Base-by-base conservation (phyloP, 129 eudicot species). In the Artemisia annua region DNA sequence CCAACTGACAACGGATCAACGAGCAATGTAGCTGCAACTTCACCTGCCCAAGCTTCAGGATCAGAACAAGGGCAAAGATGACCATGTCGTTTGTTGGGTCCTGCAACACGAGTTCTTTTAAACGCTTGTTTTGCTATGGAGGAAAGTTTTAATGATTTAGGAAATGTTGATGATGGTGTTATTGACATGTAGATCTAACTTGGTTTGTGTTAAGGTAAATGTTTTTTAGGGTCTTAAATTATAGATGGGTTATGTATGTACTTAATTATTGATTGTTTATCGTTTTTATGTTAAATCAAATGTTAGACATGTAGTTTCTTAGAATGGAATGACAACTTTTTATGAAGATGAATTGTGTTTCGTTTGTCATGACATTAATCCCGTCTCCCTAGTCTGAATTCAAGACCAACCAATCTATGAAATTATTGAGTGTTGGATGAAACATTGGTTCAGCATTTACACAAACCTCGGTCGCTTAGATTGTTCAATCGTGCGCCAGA, bases 51-150 rank as follows among this genome's bases (percentile, higher is more conserved):
- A 48, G 89, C 86, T 51, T 83, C 90, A 24, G 89, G 86, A 7
- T 79, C 92, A 11, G 97, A 91, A 78, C 97, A 88, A 80, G 84
- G 88, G 49, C 96, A 85, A 78, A 83, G 97, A 79, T 91, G 86
- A 88, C 69, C 65, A 8, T 8, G 46, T 39, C 2, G 50, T 19
- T 9, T 2, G 30, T 13, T 14, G 72, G 76, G 82, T 44, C 60
- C 49, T 26, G 71, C 73, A 82, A 48, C 63, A 54, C 65, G 60
- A 83, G 83, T 69, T 80, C 51, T 79, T 79, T 81, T 67, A 71
- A 78, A 71, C 82, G 61, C 77, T 78, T 78, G 77, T 78, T 63
- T 78, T 71, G 77, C 77, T 51, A 30, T 46, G 72, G 52, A 48
- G 4, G 49, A 26, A 35, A 16, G 73, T 28, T 67, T 64, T 18